Percentiles rank a stretch among this genome's conserved stretches.
phyloP scores from a whole-genome alignment of 2,329 filamentous ascomycete species.

The Cladorrhinum sp. region DNA sequence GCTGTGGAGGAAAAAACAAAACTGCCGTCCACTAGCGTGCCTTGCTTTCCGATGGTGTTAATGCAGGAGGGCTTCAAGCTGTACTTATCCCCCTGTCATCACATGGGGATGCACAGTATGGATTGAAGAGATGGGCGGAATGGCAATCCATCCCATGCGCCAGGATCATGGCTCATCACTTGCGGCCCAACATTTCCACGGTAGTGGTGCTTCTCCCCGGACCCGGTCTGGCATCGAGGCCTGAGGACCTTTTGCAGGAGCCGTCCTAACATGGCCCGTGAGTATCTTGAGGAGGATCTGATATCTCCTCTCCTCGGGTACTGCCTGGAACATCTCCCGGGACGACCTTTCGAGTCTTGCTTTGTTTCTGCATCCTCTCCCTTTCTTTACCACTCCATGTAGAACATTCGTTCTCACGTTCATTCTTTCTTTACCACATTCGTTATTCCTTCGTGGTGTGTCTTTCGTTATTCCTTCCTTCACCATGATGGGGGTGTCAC shows the following conservation, averaged over 20 bases:
- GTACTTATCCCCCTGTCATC: neutral
- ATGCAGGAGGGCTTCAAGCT: neutral
- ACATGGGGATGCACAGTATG: neutral
- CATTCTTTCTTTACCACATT: constrained; percentile 4
- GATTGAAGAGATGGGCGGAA: neutral
- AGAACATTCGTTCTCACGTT: constrained; percentile 6
- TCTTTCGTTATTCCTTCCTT: constrained; percentile 6
- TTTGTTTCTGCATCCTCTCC: constrained; percentile 3
- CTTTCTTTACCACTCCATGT: constrained; percentile 5
- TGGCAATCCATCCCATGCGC: neutral
- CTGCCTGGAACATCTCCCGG: neutral
- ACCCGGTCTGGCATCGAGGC: neutral
- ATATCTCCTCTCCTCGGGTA: neutral
- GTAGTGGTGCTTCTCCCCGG: neutral
- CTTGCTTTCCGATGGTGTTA: neutral
- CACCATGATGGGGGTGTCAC: constrained; percentile 9
- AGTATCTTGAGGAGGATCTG: neutral
- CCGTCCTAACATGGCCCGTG: neutral
- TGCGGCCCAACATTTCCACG: neutral
- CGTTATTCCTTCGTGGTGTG: neutral
- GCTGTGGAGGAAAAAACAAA: neutral
- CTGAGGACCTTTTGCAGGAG: neutral
- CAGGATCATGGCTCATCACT: neutral
- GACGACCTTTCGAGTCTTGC: constrained; percentile 3
- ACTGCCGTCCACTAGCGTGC: neutral